Evolutionary conservation across 495 filamentous ascomycete genomes (phyloP).

Genomic region (Trichocladium antarcticum): DNA sequence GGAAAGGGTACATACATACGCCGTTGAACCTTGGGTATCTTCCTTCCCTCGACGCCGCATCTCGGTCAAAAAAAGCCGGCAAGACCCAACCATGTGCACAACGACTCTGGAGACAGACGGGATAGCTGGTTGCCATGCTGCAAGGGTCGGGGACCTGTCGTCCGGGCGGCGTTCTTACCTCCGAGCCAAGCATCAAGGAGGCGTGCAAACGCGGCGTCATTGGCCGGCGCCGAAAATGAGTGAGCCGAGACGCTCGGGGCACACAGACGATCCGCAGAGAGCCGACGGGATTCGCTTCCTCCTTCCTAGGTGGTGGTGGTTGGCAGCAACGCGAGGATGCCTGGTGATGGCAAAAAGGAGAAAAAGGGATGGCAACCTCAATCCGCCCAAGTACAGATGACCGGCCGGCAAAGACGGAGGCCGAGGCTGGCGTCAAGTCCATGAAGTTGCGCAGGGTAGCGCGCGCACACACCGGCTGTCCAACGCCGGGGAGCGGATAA

Average conservation of each 20-base stretch:
- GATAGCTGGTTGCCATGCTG: conserved; percentile 10
- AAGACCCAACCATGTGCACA: conserved; percentile 17
- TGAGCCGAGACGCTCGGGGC: conserved; percentile 1
- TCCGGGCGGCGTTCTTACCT: conserved; percentile 10
- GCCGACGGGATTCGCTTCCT: neutral
- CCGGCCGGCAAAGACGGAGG: too few species aligned
- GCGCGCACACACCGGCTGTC: neutral
- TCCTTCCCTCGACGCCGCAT: conserved; percentile 14
- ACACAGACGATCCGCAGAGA: neutral
- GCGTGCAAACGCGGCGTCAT: conserved; percentile 2
- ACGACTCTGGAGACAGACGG: conserved; percentile 11
- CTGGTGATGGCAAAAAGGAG: too few species aligned
- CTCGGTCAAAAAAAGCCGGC: conserved; percentile 9
- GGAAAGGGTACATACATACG: conserved; percentile 16
- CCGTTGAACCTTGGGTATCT: conserved; percentile 23
- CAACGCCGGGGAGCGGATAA: conserved; percentile 9
- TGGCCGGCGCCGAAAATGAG: conserved; percentile 8
- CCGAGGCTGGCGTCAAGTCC: neutral
- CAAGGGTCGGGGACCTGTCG: conserved; percentile 16
- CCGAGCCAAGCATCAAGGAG: conserved; percentile 6
- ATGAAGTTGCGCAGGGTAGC: neutral
- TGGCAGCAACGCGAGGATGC: neutral
- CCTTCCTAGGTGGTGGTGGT: neutral
- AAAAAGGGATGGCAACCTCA: too few species aligned
- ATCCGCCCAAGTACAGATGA: too few species aligned